Evolutionary conservation across 2,329 filamentous ascomycete species (phyloP).

Genomic region (Hypoxylon sp.): DNA sequence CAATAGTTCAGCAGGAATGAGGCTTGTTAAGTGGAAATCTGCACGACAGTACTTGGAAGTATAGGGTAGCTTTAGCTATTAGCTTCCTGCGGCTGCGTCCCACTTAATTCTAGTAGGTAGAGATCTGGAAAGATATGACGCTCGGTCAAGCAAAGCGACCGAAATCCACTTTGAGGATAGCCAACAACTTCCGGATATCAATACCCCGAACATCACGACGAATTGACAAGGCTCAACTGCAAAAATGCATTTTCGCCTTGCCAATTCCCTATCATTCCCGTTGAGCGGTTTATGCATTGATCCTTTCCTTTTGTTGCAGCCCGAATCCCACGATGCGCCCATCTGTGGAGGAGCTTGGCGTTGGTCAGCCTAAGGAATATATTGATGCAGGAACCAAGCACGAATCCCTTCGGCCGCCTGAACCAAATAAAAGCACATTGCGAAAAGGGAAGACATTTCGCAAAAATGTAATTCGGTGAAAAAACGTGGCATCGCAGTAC

Average conservation of each 20-base stretch:
- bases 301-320: constrained; percentile 21
- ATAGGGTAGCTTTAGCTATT: constrained; percentile 2
- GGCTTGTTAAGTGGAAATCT: constrained; percentile 40
- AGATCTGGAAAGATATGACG: constrained; percentile 29
- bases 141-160: constrained; percentile 36
- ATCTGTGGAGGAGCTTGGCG: constrained; percentile 25
- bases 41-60: constrained; percentile 26
- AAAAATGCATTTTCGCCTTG: constrained; percentile 23
- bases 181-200: constrained; percentile 21
- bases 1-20: constrained; percentile 30
- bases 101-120: constrained; percentile 28
- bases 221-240: constrained; percentile 33
- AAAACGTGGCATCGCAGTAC: constrained; percentile 35
- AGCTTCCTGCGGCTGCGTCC: constrained; percentile 26
- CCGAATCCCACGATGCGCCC: constrained; percentile 33
- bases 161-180: constrained; percentile 36
- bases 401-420: constrained; percentile 23
- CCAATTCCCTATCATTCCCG: constrained; percentile 8
- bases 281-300: constrained; percentile 30
- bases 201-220: constrained; percentile 16
- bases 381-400: constrained; percentile 34
- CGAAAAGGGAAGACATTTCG: constrained; percentile 20
- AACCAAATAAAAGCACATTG: constrained; percentile 22
- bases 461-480: constrained; percentile 33
- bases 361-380: constrained; percentile 29